These are phyloP conservation scores for Dalbergia cochinchinensis DNA, from an alignment of 306 rosid genomes.

Conservation along the genomic window DNA sequence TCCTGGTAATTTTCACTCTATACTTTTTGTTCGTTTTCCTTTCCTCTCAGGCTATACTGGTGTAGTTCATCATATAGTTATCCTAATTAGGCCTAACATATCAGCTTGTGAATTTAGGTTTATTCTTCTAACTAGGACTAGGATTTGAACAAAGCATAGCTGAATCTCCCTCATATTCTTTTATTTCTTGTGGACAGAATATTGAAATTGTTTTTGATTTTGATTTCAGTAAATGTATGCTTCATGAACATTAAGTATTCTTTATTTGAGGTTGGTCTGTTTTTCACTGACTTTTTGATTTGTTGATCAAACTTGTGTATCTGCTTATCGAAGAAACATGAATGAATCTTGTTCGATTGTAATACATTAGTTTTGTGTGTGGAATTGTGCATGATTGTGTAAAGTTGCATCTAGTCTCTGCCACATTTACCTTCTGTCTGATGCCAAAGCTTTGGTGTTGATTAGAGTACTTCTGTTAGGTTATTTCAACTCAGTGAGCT, in stretches of 20 bases:
- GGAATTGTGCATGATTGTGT: background rate
- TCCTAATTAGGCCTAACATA: background rate
- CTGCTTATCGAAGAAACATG: background rate
- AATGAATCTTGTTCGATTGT: conserved; percentile 10
- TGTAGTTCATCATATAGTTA: background rate
- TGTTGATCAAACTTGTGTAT: background rate
- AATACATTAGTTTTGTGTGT: background rate
- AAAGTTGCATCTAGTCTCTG: conserved; percentile 19
- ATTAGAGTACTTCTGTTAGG: conserved; percentile 21
- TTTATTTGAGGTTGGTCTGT: conserved; percentile 7
- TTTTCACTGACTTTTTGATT: background rate
- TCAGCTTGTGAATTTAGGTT: too few species aligned
- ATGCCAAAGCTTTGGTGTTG: conserved; percentile 23
- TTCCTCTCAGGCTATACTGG: conserved; percentile 16
- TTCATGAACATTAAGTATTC: conserved; percentile 1
- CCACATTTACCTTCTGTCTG: background rate
- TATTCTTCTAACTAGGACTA: too few species aligned
- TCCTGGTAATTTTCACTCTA: conserved; percentile 72
- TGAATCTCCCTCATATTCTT: background rate
- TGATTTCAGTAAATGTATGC: background rate
- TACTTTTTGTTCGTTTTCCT: background rate
- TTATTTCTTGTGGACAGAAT: too few species aligned
- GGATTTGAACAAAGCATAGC: too few species aligned
- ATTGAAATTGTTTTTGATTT: background rate
- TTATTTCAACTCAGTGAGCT: conserved; percentile 4